Conservation (phyloP, 441 rosid species). For the Pelargonium cotyledonis region DNA sequence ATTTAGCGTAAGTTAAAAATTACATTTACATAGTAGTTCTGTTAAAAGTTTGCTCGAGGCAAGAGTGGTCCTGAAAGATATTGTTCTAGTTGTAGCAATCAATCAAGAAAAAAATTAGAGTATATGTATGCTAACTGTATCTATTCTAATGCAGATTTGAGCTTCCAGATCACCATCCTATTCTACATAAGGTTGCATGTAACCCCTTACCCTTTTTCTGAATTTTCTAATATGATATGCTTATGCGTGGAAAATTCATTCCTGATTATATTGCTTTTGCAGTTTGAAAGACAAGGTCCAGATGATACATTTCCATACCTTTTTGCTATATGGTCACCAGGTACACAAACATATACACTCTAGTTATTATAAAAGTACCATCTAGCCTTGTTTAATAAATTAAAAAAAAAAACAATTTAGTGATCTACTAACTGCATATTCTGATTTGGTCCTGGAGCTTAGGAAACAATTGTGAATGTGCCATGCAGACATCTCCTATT, state of each 20-base stretch:
- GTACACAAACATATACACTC: conserved; percentile 32
- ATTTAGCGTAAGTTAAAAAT: conserved; percentile 71
- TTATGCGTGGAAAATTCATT: conserved; percentile 5
- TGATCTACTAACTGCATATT: too few species aligned
- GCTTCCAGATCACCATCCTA: conserved; percentile 84
- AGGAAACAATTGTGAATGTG: too few species aligned
- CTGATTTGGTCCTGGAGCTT: too few species aligned
- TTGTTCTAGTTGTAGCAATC: too few species aligned
- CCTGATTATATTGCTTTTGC: conserved; percentile 12
- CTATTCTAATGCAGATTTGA: conserved; percentile 54
- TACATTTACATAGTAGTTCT: conserved; percentile 20
- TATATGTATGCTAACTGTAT: neutral
- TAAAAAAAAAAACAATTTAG: too few species aligned
- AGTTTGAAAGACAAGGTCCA: conserved; percentile 75
- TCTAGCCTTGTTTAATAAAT: neutral
- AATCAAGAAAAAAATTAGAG: too few species aligned
- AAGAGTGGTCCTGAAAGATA: too few species aligned
- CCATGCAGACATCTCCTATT: too few species aligned
- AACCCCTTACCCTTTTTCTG: conserved; percentile 12
- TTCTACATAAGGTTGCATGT: conserved; percentile 57
- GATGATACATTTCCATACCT: conserved; percentile 94
- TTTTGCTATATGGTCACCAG: conserved; percentile 94
- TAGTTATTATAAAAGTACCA: neutral
- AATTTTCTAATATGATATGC: neutral
- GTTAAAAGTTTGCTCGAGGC: neutral